Evolutionary conservation across 495 filamentous ascomycete genomes (phyloP), one percentile per base, ranked within the genome.

Genomic region (Penicillium pancosmium): DNA sequence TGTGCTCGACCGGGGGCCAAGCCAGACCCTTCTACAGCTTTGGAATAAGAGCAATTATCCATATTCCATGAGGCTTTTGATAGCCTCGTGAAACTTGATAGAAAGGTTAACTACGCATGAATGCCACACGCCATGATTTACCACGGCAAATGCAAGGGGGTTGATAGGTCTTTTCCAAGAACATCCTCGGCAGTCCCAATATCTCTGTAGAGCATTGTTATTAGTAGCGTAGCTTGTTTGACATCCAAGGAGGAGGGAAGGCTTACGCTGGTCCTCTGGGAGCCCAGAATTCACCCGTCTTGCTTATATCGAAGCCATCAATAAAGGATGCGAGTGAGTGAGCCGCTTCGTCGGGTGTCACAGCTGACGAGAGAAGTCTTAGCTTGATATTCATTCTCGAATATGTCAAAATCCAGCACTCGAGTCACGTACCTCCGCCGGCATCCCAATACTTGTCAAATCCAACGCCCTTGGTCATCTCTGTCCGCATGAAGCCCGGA

Each of bases 401-500:
- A 13, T 38, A 4, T 4, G 6, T 48, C 1, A 18, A 15, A 19
- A 27, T 27, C 12, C 31, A 55, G 9, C 41, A 27, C 1, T 19
- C 5, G 35, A 23, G 6, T 18, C 9, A 68, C 80, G 72, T 59
- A 87, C 84, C 86, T 62, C 86, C 87, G 40, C 86, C 86, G 38
- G 65, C 75, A 69, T 89, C 86, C 82, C 84, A 89, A 61, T 77
- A 89, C 64, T 88, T 82, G 65, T 91, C 88, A 64, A 89, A 90
- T 10, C 85, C 87, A 25, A 90, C 88, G 3, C 81, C 73, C 61
- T 77, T 82, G 6, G 87, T 90, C 86, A 90, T 88, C 64, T 90
- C 85, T 16, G 88, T 90, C 49, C 88, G 73, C 87, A 91, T 89
- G 67, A 90, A 90, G 0, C 88, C 87, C 4, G 88, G 88, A 69